These are phyloP conservation scores for Phragmites australis DNA, from an alignment of 176 grass and related monocot genomes.

Conservation along the genomic window DNA sequence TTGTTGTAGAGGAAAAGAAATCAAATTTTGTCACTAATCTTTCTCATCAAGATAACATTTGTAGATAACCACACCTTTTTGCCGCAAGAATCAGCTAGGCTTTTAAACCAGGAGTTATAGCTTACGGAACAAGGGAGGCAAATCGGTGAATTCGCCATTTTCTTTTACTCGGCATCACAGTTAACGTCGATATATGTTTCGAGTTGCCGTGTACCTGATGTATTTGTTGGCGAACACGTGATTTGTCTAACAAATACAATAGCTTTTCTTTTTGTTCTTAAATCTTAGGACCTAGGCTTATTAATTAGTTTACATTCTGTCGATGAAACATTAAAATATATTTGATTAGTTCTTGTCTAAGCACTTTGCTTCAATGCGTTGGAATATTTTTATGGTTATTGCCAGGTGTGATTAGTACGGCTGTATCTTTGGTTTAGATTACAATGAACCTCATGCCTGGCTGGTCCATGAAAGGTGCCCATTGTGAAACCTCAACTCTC, in stretches of 20 bases:
- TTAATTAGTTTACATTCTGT: background rate
- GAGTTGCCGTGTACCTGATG: background rate
- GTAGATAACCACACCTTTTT: slow-evolving; percentile 41
- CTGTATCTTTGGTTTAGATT: too few species aligned
- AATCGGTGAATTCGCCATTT: background rate
- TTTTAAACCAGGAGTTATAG: slow-evolving; percentile 16
- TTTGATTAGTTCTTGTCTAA: too few species aligned
- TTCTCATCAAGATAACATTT: slow-evolving; percentile 32
- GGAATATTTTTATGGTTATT: too few species aligned
- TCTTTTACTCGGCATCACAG: background rate
- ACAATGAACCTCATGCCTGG: too few species aligned
- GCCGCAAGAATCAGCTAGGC: slow-evolving; percentile 28
- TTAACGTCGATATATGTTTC: background rate
- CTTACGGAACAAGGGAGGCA: slow-evolving; percentile 14
- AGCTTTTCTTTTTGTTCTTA: background rate
- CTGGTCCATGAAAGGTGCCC: too few species aligned
- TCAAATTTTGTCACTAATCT: slow-evolving; percentile 13
- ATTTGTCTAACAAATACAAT: slow-evolving; percentile 11
- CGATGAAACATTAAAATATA: too few species aligned
- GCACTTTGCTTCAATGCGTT: too few species aligned
- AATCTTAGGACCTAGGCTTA: background rate
- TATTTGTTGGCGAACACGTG: background rate
- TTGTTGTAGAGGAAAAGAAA: slow-evolving; percentile 27
- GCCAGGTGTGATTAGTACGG: too few species aligned
- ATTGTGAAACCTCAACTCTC: too few species aligned